Evolutionary conservation across 225 moss, liverwort and hornwort genomes (phyloP), one percentile per base, ranked within the genome.

Genomic region (Sphagnum contortum): DNA sequence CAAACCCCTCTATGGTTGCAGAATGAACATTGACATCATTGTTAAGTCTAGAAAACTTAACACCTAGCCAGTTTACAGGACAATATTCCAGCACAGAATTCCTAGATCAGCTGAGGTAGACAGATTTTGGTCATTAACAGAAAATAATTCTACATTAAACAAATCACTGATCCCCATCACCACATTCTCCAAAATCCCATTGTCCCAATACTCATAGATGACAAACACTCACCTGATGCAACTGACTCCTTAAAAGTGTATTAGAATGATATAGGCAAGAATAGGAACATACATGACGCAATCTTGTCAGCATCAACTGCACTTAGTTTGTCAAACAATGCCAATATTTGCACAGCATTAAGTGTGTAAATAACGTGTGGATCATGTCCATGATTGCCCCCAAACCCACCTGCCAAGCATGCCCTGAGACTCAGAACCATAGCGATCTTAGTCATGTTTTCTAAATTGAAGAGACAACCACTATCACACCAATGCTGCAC

Each of bases 321-420:
- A 64, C 83, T 77, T 49, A 84, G 69, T 61, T 63, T 68, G 72
- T 83, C 80, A 54, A 80, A 77, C 14, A 83, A 53, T 3, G 77
- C 77, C 66, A 80, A 58, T 49, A 80, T 81, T 49, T 88, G 91
- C 67, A 94, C 85, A 61, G 91, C 91, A 65, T 70, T 88, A 53
- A 84, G 70, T 51, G 87, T 91, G 76, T 89, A 87, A 67, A 91
- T 61, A 68, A 94, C 65, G 64, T 94, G 94, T 59, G 91, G 88
- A 59, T 94, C 91, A 69, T 91, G 94, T 51, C 85, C 81, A 29
- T 88, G 72, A 57, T 53, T 91, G 48, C 91, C 91, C 56, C 88
- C 84, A 70, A 91, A 94, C 9, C 94, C 94, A 55, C 89, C 92
- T 89, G 76, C 57, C 29, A 29, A 29, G 29, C 29, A 29, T 29